A percentile compares a stretch with the other conserved stretches of the same genome.
Conservation (phyloP, 805 yeast species). For the Pichia gijzeniarum region DNA sequence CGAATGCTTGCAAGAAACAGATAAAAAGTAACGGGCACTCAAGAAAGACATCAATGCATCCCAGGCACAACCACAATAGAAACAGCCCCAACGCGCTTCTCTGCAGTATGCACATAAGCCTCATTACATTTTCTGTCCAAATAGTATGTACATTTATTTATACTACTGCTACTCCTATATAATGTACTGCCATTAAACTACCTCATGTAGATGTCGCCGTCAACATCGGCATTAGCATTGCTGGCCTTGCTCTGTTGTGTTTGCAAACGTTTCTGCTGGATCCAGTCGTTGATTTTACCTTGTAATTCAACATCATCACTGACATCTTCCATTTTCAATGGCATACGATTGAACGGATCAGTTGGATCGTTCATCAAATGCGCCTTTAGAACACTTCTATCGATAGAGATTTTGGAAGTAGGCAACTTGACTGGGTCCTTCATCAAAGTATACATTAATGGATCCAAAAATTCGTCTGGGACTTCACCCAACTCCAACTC, state of each 20-base stretch:
- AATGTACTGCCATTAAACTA: too few species aligned
- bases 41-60: too few species aligned
- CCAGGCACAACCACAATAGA: too few species aligned
- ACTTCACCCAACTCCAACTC: slow-evolving; percentile 86
- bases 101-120: too few species aligned
- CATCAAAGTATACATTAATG: slow-evolving; percentile 93
- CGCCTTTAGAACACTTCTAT: slow-evolving; percentile 85
- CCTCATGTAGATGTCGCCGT: slow-evolving; percentile 23
- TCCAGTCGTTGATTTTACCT: slow-evolving; percentile 53
- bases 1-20: too few species aligned
- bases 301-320: slow-evolving; percentile 68
- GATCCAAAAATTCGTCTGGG: slow-evolving; percentile 96
- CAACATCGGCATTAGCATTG: slow-evolving; percentile 16
- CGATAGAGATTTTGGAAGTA: slow-evolving; percentile 75
- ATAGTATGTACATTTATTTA: neutral
- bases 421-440: slow-evolving; percentile 95
- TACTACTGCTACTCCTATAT: neutral
- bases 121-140: neutral
- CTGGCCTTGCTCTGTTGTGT: neutral
- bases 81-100: too few species aligned
- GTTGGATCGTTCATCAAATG: slow-evolving; percentile 92
- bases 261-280: slow-evolving; percentile 32
- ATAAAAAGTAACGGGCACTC: too few species aligned
- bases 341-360: slow-evolving; percentile 95
- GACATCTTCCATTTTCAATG: slow-evolving; percentile 84